Evolutionary conservation across 73 alveolate species (phyloP).

Genomic region (Symbiodinium natans): DNA sequence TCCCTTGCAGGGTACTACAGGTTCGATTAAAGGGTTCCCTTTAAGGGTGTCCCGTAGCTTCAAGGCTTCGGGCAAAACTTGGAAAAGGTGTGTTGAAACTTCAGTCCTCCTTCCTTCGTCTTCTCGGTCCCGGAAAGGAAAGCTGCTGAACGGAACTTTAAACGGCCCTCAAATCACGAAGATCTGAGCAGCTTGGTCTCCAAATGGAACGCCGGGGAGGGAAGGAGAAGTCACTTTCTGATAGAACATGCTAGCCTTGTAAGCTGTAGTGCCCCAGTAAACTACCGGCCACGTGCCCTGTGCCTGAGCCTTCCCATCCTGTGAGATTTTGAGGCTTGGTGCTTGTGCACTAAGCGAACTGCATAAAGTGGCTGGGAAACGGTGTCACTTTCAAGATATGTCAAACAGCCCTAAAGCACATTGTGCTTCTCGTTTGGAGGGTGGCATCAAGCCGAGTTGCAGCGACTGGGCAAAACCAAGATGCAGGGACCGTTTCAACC

Average conservation of each 20-base stretch:
- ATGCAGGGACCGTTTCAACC: background rate
- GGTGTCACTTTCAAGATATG: background rate
- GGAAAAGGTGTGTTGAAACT: background rate
- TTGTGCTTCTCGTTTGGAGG: background rate
- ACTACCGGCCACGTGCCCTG: background rate
- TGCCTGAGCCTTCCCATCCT: background rate
- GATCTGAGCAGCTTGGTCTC: background rate
- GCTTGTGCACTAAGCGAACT: background rate
- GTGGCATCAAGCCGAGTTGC: background rate
- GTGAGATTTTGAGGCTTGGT: background rate
- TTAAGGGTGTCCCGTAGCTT: background rate
- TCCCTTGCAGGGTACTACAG: background rate
- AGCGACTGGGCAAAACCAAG: background rate
- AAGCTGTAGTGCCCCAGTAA: background rate
- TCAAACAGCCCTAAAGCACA: background rate
- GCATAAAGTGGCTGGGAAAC: background rate
- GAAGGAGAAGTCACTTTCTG: background rate
- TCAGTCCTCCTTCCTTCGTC: background rate
- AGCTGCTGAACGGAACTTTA: background rate
- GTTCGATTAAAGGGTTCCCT: background rate
- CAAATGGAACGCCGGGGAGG: background rate
- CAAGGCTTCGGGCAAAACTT: background rate
- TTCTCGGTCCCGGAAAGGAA: background rate
- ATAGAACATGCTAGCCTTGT: background rate
- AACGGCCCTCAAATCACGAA: background rate